Evolutionary conservation across 2,329 filamentous ascomycete genomes (phyloP), one percentile per base, ranked within the genome.

Genomic region (Beauveria rudraprayagi): DNA sequence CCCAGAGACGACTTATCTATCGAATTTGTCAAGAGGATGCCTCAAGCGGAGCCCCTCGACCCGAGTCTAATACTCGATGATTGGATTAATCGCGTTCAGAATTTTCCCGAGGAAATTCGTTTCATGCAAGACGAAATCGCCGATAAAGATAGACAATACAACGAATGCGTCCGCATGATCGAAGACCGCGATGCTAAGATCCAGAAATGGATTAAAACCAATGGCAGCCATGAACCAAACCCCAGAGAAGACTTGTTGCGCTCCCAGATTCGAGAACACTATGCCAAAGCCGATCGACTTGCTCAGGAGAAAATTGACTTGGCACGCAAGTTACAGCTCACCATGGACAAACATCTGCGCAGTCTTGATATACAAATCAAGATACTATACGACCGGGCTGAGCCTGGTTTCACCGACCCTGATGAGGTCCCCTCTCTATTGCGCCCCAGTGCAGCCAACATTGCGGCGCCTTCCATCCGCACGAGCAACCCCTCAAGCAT

Each of bases 91-190:
- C 81, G 78, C 75, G 88, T 89, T 22, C 86, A 89, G 68, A 94
- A 94, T 69, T 80, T 93, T 30, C 90, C 90, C 64, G 88, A 90
- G 65, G 90, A 94, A 75, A 86, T 94, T 63, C 86, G 87, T 22
- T 92, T 92, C 76, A 81, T 93, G 64, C 88, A 92, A 69, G 90
- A 92, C 70, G 90, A 94, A 75, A 90, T 93, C 65, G 80, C 86
- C 69, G 87, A 90, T 71, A 93, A 92, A 73, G 90, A 95, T 71
- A 81, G 83, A 55, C 80, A 85, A 65, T 88, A 90, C 66, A 79
- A 84, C 69, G 86, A 90, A 53, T 87, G 87, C 70, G 78, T 87
- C 62, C 81, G 84, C 63, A 81, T 83, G 65, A 90, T 92, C 69
- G 83, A 85, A 46, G 85, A 88, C 62, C 86, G 87, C 65, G 90